Conservation (phyloP, 768 basidiomycete genomes). For the Paxillus ammoniavirescens region DNA sequence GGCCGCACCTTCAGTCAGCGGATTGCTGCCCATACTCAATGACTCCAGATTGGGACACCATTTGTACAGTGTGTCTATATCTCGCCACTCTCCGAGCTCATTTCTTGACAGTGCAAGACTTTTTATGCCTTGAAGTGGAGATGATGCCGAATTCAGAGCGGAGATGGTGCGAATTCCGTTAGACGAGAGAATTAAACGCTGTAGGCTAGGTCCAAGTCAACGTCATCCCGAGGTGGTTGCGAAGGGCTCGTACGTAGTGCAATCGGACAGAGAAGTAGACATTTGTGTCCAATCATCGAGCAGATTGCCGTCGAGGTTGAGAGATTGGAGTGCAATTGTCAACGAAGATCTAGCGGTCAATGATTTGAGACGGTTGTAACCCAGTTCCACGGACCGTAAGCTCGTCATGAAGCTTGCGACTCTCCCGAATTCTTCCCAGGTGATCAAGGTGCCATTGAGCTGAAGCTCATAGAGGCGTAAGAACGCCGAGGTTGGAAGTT, state of each 20-base stretch:
- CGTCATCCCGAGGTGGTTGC: background rate
- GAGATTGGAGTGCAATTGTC: slow-evolving; percentile 35
- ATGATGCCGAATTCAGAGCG: slow-evolving; percentile 5
- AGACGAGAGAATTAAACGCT: slow-evolving; percentile 62
- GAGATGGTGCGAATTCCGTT: slow-evolving; percentile 59
- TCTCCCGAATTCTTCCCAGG: slow-evolving; percentile 66
- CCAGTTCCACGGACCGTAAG: slow-evolving; percentile 61
- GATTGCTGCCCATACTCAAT: slow-evolving; percentile 62
- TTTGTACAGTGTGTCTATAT: slow-evolving; percentile 58
- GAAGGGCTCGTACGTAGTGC: slow-evolving; percentile 40
- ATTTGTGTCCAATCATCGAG: slow-evolving; percentile 56
- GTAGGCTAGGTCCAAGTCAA: slow-evolving; percentile 41
- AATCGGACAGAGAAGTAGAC: slow-evolving; percentile 41
- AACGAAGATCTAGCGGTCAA: slow-evolving; percentile 23
- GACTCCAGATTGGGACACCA: slow-evolving; percentile 72
- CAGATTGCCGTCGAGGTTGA: slow-evolving; percentile 74
- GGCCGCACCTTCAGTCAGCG: slow-evolving; percentile 54
- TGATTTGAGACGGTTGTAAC: slow-evolving; percentile 57
- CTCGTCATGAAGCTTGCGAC: slow-evolving; percentile 52
- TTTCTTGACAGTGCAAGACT: slow-evolving; percentile 68
- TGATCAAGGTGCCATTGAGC: slow-evolving; percentile 68
- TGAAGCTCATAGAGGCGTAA: slow-evolving; percentile 59
- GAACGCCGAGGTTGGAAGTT: slow-evolving; percentile 44
- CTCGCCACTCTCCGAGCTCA: slow-evolving; percentile 53
- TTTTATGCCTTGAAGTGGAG: slow-evolving; percentile 40